phyloP scores from a whole-genome alignment of 306 rosid genomes.

The Lupinus albus region DNA sequence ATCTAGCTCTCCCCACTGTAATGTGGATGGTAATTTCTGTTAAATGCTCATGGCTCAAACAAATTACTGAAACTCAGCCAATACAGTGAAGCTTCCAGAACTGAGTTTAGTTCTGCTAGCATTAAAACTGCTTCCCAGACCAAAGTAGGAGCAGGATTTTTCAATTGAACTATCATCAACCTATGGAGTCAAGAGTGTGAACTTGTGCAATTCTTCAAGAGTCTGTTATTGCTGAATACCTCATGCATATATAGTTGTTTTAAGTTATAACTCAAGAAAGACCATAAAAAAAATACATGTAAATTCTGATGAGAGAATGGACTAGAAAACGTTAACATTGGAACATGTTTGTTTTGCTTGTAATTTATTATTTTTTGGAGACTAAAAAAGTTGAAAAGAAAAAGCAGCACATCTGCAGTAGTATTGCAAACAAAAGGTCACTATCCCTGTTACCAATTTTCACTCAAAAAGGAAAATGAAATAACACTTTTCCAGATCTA shows the following conservation, averaged over 20 bases:
- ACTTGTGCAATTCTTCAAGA: not conserved
- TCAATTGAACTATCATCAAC: no score
- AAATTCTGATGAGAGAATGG: not conserved
- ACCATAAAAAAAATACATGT: not conserved
- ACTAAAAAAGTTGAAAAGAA: not conserved
- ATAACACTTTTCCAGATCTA: no score
- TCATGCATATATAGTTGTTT: not conserved
- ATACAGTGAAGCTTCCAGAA: conserved; percentile 6
- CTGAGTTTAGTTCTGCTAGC: conserved; percentile 6
- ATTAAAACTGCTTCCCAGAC: conserved; percentile 2
- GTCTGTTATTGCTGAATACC: not conserved
- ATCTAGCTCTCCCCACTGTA: conserved; percentile 18
- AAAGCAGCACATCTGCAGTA: not conserved
- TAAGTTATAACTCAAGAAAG: not conserved
- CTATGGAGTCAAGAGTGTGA: not conserved
- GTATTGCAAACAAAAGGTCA: not conserved
- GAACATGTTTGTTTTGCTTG: not conserved
- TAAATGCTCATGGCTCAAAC: conserved; percentile 24
- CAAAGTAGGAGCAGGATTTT: conserved; percentile 17
- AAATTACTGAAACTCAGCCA: not conserved
- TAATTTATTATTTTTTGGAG: not conserved
- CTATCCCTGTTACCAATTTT: not conserved
- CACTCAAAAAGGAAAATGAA: not conserved
- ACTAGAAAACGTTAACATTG: not conserved
- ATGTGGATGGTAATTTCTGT: conserved; percentile 2